These are phyloP conservation scores for Trypanosoma avium DNA, from an alignment of 208 protist genomes.

Conservation along the genomic window DNA sequence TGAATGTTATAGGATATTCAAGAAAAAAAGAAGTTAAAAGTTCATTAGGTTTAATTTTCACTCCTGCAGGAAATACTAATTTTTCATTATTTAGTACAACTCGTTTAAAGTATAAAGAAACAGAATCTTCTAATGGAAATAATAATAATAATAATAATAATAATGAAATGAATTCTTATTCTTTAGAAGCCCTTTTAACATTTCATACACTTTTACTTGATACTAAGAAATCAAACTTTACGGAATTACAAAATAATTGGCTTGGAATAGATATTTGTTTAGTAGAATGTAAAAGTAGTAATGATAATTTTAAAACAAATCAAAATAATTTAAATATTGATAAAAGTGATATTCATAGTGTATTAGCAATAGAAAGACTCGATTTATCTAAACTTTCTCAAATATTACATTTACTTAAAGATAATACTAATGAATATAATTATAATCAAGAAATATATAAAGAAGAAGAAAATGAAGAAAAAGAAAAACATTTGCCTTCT, in stretches of 20 bases:
- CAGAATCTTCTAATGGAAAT: too few species aligned
- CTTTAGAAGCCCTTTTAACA: constrained; percentile 4
- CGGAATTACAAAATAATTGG: neutral
- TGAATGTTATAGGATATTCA: neutral
- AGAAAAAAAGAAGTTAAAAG: neutral
- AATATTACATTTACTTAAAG: neutral
- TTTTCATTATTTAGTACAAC: constrained; percentile 10
- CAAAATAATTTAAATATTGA: neutral
- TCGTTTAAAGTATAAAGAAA: neutral
- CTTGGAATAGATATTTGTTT: constrained; percentile 12
- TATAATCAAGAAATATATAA: too few species aligned
- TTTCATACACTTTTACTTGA: constrained; percentile 17
- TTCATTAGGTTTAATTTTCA: constrained; percentile 12
- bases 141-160: neutral
- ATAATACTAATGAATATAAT: neutral
- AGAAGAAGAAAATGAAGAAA: too few species aligned
- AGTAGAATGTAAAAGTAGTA: neutral
- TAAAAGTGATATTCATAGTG: neutral
- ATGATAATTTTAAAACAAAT: neutral
- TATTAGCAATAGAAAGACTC: constrained; percentile 1
- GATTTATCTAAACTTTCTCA: constrained; percentile 3
- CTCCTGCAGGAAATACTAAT: neutral
- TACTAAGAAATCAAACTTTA: neutral
- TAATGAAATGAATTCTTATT: neutral
- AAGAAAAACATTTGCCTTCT: neutral